Base-by-base conservation (phyloP, 2,329 filamentous ascomycete species). In the Xylariomycetidae sp. region DNA sequence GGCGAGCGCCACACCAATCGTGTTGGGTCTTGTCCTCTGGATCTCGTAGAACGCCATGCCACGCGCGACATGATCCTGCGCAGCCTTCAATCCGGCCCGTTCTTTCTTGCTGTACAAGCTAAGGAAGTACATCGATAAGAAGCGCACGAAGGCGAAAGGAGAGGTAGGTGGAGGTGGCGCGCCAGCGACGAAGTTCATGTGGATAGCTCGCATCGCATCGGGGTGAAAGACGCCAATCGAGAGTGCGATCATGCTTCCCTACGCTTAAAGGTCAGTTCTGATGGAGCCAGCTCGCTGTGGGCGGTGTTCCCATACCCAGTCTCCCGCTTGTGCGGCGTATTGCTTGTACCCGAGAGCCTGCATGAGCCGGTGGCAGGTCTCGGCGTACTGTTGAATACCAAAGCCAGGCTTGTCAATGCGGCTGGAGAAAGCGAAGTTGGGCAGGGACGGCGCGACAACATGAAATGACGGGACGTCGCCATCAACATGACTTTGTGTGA, bases 11-110 rank as follows among this genome's bases (percentile, higher is more conserved):
- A 85, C 85, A 0, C 80, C 80, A 0, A 88, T 49, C 0, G 85
- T 89, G 27, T 85, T 77, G 0, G 86, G 85, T 33, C 79, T 79
- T 0, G 82, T 88, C 11, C 59, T 55, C 46, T 86, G 82, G 30
- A 74, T 57, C 3, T 64, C 43, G 33, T 67, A 63, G 52, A 85
- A 85, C 7, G 72, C 76, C 10, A 52, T 57, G 1, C 78, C 77
- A 32, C 80, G 61, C 3, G 53, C 49, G 0, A 41, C 6, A 54
- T 83, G 85, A 75, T 73, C 80, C 0, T 56, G 33, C 0, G 61
- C 63, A 5, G 80, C 67, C 20, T 62, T 62, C 4, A 77, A 53
- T 0, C 75, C 75, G 1, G 57, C 56, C 20, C 62, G 62, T 36
- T 82, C 76, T 3, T 56, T 51, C 4, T 58, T 49, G 0, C 61